Evolutionary conservation across 768 basidiomycete species (phyloP), one percentile per base, ranked within the genome.

Genomic region (Auricularia cornea): DNA sequence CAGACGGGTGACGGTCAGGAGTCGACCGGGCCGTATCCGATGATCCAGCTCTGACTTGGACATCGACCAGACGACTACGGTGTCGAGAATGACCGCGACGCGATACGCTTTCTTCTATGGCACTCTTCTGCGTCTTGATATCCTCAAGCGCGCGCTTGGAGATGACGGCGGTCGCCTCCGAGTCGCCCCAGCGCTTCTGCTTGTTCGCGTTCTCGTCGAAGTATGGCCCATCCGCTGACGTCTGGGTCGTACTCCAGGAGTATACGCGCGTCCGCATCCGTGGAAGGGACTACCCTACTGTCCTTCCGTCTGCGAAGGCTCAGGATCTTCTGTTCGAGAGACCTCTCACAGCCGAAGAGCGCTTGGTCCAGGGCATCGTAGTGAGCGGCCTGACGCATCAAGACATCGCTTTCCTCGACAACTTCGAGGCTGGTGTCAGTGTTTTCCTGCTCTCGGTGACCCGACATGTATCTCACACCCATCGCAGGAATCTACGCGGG

Each of bases 81-180:
- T 38, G 35, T 38, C 35, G 8, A 14, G 2, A 14, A 38, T 38
- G 35, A 14, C 35, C 16, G 16, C 35, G 16, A 38, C 35, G 35
- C 35, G 35, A 8, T 38, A 38, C 16, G 68, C 68, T 66, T 78
- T 77, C 70, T 73, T 78, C 64, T 78, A 77, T 60, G 79, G 79
- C 3, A 79, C 79, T 0, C 68, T 79, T 5, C 72, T 76, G 64
- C 72, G 74, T 44, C 76, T 76, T 5, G 68, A 65, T 2, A 72
- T 79, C 59, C 68, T 80, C 26, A 60, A 60, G 2, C 67, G 78
- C 3, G 78, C 79, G 2, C 66, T 79, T 29, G 71, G 70, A 1
- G 70, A 71, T 54, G 62, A 69, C 14, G 70, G 71, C 20, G 63
- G 68, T 30, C 63, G 68, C 10, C 67, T 77, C 3, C 66, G 70